Evolutionary conservation across 352 stramenopile genomes (phyloP).

Genomic region (Globisporangium okanoganense): DNA sequence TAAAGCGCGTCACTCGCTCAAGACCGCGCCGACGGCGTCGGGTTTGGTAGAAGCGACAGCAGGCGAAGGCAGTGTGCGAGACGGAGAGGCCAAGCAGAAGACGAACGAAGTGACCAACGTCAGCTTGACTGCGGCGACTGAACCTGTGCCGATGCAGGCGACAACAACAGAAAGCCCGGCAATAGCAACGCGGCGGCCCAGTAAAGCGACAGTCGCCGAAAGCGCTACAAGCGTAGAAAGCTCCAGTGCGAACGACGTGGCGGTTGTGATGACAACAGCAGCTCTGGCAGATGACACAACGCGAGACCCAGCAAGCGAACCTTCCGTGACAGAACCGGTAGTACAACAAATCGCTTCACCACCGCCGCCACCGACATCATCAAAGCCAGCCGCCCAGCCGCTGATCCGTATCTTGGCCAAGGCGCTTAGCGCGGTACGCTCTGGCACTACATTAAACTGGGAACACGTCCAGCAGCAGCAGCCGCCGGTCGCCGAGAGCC

Average conservation of each 20-base stretch:
- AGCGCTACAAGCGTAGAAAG: not conserved
- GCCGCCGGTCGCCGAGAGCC: slow-evolving; percentile 14
- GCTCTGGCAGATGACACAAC: not conserved
- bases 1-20: slow-evolving; percentile 29
- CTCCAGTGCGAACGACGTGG: not conserved
- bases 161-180: not conserved
- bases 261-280: not conserved
- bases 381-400: not conserved
- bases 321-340: not conserved
- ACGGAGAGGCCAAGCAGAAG: not conserved
- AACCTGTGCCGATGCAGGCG: no score
- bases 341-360: not conserved
- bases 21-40: not conserved
- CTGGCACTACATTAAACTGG: slow-evolving; percentile 35
- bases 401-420: slow-evolving; percentile 15
- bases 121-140: not conserved
- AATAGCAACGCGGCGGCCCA: not conserved
- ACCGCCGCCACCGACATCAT: not conserved
- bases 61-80: not conserved
- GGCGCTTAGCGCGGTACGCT: slow-evolving; percentile 32
- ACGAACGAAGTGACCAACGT: not conserved
- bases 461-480: slow-evolving; percentile 20
- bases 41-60: not conserved
- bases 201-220: not conserved
- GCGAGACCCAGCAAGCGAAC: not conserved